Percentiles rank a stretch among this genome's conserved stretches.
Conservation (phyloP, 306 rosid species). For the Vachellia collinsii region DNA sequence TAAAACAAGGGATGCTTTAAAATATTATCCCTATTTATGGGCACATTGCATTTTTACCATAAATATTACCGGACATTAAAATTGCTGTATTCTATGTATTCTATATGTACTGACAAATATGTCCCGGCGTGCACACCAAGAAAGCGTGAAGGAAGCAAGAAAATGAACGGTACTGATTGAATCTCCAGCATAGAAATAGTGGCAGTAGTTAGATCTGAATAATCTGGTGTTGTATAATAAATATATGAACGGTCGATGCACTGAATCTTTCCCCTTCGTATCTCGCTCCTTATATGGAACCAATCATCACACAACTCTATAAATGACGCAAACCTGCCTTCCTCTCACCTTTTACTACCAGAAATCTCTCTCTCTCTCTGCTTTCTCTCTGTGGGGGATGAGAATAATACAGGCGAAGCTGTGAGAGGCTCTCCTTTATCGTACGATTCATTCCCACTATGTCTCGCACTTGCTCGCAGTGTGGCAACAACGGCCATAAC, state of each 20-base stretch:
- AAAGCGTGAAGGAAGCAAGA: background rate
- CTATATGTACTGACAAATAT: too few species aligned
- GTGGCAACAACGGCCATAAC: constrained; percentile 93
- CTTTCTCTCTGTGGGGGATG: background rate
- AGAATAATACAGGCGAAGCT: background rate
- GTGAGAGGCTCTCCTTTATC: background rate
- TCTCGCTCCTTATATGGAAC: background rate
- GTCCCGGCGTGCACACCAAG: background rate
- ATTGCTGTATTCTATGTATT: background rate
- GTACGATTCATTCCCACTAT: background rate
- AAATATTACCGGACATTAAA: background rate
- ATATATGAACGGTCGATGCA: background rate
- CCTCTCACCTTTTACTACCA: background rate
- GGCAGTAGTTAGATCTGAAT: background rate
- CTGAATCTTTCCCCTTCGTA: background rate
- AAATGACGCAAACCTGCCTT: background rate
- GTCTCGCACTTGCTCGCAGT: constrained; percentile 90
- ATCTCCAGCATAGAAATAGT: background rate
- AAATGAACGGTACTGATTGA: background rate
- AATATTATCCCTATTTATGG: background rate
- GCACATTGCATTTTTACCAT: background rate
- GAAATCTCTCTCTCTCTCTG: background rate
- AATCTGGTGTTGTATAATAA: background rate
- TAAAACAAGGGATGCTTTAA: background rate
- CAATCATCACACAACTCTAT: background rate